A percentile compares a stretch with the other conserved stretches of the same genome.
Evolutionary conservation across 495 filamentous ascomycete genomes (phyloP).

Genomic region (Neurospora sp.): DNA sequence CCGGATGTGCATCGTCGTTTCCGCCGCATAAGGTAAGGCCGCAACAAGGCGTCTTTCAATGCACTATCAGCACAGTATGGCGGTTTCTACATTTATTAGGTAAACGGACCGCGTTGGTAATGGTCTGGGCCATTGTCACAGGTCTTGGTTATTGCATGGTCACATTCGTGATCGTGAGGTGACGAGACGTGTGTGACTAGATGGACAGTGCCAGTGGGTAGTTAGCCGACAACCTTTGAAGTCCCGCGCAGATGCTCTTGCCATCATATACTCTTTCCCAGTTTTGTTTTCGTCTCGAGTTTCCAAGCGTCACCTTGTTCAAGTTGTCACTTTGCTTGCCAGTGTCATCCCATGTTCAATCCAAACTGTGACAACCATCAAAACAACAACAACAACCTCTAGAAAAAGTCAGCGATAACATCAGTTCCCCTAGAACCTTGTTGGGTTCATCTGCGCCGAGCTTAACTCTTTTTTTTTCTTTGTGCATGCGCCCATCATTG

Average conservation of each 20-base stretch:
- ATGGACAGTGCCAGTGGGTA: neutral
- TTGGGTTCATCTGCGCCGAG: neutral
- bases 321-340: neutral
- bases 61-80: neutral
- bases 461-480: neutral
- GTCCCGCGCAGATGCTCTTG: neutral
- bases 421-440: neutral
- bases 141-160: neutral
- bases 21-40: neutral
- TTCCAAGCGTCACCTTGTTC: no score
- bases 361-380: neutral
- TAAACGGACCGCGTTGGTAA: neutral
- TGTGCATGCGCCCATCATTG: slow-evolving; percentile 1
- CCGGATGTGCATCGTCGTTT: neutral
- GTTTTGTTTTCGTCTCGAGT: neutral
- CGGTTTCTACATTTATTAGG: neutral
- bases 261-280: neutral
- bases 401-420: neutral
- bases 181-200: neutral
- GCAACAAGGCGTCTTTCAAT: neutral
- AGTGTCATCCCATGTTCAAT: neutral
- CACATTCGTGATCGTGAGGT: neutral
- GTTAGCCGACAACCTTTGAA: neutral
- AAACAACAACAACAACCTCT: neutral
- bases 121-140: neutral